Evolutionary conservation across 257 asterid species (phyloP).

Genomic region (Thymus mandschuricus): DNA sequence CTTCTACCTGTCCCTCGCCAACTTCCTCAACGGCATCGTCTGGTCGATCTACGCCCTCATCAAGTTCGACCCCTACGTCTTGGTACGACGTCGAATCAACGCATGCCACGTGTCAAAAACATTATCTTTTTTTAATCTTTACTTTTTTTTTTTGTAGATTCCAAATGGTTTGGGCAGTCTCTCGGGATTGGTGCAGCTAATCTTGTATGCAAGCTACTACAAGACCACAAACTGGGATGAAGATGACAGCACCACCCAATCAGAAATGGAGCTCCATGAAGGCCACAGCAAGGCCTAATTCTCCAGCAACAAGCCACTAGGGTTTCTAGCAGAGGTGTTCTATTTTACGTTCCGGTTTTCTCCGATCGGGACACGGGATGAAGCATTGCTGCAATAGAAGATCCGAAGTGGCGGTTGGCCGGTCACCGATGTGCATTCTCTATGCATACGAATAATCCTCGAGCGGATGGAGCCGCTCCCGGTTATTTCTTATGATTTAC

Average conservation of each 20-base stretch:
- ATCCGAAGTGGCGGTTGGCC: not conserved
- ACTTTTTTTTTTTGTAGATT: constrained; percentile 24
- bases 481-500: not conserved
- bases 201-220: constrained; percentile 36
- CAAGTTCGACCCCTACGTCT: constrained; percentile 56
- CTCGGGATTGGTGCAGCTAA: constrained; percentile 39
- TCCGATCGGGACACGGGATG: not conserved
- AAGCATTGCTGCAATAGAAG: not conserved
- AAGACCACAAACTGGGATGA: constrained; percentile 43
- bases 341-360: not conserved
- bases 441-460: constrained; percentile 14
- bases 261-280: constrained; percentile 24
- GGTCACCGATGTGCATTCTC: not conserved
- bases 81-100: constrained; percentile 40
- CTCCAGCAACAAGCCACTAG: not conserved
- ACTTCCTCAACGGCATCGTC: constrained; percentile 54
- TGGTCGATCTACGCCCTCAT: constrained; percentile 71
- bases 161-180: constrained; percentile 44
- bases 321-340: not conserved
- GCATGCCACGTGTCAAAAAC: not conserved
- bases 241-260: not conserved
- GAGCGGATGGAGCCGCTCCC: not conserved
- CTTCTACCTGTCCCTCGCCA: constrained; percentile 61
- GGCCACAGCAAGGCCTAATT: constrained; percentile 8
- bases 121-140: not conserved